Evolutionary conservation across 108 stramenopile genomes (phyloP).

Genomic region (Nitzschia sp.): DNA sequence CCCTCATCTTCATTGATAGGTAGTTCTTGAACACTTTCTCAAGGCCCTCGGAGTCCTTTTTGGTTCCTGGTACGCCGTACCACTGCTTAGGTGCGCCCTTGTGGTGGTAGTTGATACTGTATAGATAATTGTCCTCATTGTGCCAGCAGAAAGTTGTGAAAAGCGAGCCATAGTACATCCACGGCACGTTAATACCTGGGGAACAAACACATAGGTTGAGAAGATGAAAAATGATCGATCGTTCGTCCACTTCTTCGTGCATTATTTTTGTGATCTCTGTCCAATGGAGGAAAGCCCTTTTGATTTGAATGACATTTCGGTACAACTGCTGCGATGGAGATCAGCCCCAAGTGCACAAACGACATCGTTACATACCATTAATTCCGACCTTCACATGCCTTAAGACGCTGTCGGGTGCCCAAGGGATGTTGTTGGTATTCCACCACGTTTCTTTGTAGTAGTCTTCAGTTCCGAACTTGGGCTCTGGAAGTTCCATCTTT

Average conservation of each 20-base stretch:
- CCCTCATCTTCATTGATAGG: conserved; percentile 90
- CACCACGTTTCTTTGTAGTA: conserved; percentile 92
- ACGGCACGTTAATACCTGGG: conserved; percentile 98
- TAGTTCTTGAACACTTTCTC: conserved; percentile 88
- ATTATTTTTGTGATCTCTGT: too few species aligned
- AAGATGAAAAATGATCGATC: too few species aligned
- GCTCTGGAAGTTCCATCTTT: conserved; percentile 61
- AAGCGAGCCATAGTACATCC: conserved; percentile 95
- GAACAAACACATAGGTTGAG: too few species aligned
- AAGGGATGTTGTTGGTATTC: conserved; percentile 99
- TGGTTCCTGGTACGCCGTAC: conserved; percentile 93
- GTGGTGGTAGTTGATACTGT: conserved; percentile 98
- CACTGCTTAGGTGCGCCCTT: conserved; percentile 96
- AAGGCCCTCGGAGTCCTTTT: conserved; percentile 75
- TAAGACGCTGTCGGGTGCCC: conserved; percentile 83
- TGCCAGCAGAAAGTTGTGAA: conserved; percentile 99
- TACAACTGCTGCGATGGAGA: too few species aligned
- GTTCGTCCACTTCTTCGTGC: too few species aligned
- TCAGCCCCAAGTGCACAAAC: too few species aligned
- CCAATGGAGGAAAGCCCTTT: too few species aligned
- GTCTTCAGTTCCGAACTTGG: conserved; percentile 80
- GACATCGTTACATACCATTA: too few species aligned
- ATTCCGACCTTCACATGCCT: conserved; percentile 89
- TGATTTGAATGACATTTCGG: too few species aligned
- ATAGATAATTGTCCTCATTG: conserved; percentile 99